Base-by-base conservation (phyloP, 2,329 filamentous ascomycete genomes). In the Fusarium sp. region DNA sequence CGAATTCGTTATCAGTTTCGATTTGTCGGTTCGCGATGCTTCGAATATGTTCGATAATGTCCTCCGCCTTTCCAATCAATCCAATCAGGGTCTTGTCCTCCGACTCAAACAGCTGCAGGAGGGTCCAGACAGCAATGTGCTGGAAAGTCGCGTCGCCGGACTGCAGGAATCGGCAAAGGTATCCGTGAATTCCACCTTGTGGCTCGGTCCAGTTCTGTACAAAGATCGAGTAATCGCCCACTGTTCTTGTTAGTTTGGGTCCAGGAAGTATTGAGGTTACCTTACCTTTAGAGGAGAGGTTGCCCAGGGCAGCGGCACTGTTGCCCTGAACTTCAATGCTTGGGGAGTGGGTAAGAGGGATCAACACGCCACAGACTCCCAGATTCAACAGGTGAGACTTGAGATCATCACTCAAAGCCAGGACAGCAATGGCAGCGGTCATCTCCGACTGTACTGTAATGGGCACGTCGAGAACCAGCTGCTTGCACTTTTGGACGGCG, bases 251-350 rank as follows among this genome's bases (percentile, higher is more conserved):
- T 51, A 54, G 61, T 10, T 60, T 34, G 49, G 44, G 24, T n/a
- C 33, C 9, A 43, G 18, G 40, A 11, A 10, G 38, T 33, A 24
- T 52, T 18, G 11, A 28, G 33, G 42, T 17, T 42, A 14, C 75
- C 83, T 75, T 85, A 97, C 95, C 95, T 89, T 99, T 99, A 2
- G 95, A 98, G 7, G 95, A 98, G 24, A 99, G 83, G 78, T 99
- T 99, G 53, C 96, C 96, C 52, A 99, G 84, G 24, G 96, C 96
- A 22, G 96, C 96, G 44, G 96, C 96, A 79, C 96, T 98, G 81
- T 99, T 99, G 42, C 96, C 96, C 80, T 99, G 96, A 0, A 99
- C 96, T 78, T 99, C 96, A 53, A 99, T 97, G 78, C 95, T 98
- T 60, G 95, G 90, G 0, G 95, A 98, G 77, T 96, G 94, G 0